A percentile compares a stretch with the other conserved stretches of the same genome.
These are phyloP conservation scores for Penicillium carneum DNA, from an alignment of 2,329 filamentous ascomycete species.

Conservation along the genomic window DNA sequence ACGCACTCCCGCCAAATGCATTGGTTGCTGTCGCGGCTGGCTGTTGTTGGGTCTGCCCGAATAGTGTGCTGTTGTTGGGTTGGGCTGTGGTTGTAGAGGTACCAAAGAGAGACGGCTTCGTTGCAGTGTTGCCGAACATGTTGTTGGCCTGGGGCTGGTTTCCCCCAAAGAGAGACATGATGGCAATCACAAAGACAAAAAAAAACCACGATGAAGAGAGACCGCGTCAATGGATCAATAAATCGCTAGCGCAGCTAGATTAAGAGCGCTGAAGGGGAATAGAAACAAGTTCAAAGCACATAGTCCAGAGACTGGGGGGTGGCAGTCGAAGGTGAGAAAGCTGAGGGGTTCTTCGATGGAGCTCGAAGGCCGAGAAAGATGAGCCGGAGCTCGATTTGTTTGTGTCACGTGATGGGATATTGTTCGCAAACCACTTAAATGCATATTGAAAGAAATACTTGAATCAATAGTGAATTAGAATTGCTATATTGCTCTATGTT, in stretches of 20 bases:
- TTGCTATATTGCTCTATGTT: neutral
- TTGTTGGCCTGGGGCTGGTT: conserved; percentile 30
- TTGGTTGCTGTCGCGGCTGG: conserved; percentile 31
- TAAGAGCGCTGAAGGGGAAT: neutral
- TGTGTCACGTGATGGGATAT: conserved; percentile 29
- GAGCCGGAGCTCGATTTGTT: conserved; percentile 37
- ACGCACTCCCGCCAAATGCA: conserved; percentile 29
- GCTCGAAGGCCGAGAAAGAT: conserved; percentile 30
- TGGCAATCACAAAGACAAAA: conserved; percentile 27
- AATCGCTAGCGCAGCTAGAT: neutral
- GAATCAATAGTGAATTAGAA: neutral
- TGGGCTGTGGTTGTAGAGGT: conserved; percentile 35
- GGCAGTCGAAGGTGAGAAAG: conserved; percentile 22
- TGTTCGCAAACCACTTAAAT: neutral
- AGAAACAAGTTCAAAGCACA: conserved; percentile 18
- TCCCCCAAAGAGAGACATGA: conserved; percentile 52
- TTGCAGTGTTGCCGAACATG: conserved; percentile 44
- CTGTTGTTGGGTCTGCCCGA: conserved; percentile 38
- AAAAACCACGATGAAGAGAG: conserved; percentile 26
- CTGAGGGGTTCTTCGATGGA: conserved; percentile 30
- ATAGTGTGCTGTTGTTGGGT: conserved; percentile 44
- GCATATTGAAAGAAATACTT: neutral
- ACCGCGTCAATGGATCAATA: conserved; percentile 11
- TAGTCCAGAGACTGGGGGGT: conserved; percentile 13
- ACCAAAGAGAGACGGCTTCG: conserved; percentile 52